Conservation (phyloP, 106 monocot species). For the Agapanthus africanus region DNA sequence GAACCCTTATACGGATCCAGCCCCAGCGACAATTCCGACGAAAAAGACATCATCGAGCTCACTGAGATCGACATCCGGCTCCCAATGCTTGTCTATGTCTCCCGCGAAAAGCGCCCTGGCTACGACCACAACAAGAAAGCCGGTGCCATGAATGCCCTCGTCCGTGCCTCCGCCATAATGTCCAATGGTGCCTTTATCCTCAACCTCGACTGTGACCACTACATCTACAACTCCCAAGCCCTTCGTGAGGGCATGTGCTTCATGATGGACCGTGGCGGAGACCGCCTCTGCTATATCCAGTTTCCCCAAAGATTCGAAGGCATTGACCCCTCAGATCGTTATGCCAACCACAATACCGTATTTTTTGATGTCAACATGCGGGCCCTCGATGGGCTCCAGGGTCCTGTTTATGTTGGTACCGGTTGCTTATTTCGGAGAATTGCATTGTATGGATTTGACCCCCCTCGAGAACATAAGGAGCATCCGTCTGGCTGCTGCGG, state of each 20-base stretch:
- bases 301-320: slow-evolving; percentile 92
- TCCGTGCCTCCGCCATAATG: slow-evolving; percentile 63
- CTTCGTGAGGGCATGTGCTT: slow-evolving; percentile 63
- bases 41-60: slow-evolving; percentile 33
- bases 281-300: slow-evolving; percentile 84
- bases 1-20: slow-evolving; percentile 21
- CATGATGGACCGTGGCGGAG: slow-evolving; percentile 94
- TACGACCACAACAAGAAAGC: slow-evolving; percentile 83
- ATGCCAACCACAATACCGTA: slow-evolving; percentile 88
- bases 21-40: slow-evolving; percentile 1
- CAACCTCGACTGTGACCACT: slow-evolving; percentile 69
- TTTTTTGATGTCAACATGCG: slow-evolving; percentile 98
- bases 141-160: slow-evolving; percentile 68
- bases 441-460: slow-evolving; percentile 65
- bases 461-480: slow-evolving; percentile 40
- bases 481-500: slow-evolving; percentile 37
- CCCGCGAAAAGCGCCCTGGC: slow-evolving; percentile 61
- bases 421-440: slow-evolving; percentile 58
- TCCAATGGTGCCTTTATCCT: slow-evolving; percentile 69
- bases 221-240: slow-evolving; percentile 54
- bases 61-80: slow-evolving; percentile 42
- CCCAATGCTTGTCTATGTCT: slow-evolving; percentile 61
- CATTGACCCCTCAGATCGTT: slow-evolving; percentile 89
- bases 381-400: slow-evolving; percentile 73
- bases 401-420: slow-evolving; percentile 63